phyloP scores from a whole-genome alignment of 1,139 yeast species.

The Saccharomyces uvarum region DNA sequence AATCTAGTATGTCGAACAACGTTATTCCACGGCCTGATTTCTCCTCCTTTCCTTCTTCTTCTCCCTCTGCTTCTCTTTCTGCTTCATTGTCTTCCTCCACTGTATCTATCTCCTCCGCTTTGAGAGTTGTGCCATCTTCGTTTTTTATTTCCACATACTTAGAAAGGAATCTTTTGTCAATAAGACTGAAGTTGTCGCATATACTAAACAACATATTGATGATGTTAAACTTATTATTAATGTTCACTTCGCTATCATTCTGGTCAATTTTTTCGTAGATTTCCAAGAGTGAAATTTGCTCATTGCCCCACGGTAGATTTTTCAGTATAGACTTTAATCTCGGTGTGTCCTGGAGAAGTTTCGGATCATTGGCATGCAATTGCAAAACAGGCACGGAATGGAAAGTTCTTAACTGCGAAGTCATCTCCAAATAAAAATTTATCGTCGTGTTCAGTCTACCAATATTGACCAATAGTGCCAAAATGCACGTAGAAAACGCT shows the following conservation, averaged over 20 bases:
- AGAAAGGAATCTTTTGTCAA: conserved; percentile 37
- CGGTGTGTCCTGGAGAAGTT: conserved; percentile 91
- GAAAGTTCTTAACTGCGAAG: conserved; percentile 82
- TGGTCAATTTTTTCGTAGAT: conserved; percentile 30
- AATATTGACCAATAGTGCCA: conserved; percentile 78
- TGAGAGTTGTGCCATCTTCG: background rate
- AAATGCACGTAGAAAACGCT: conserved; percentile 70
- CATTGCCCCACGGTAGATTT: conserved; percentile 44
- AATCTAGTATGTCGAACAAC: conserved; percentile 62
- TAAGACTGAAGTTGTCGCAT: conserved; percentile 53
- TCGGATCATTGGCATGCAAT: conserved; percentile 50
- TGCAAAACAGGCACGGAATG: conserved; percentile 91
- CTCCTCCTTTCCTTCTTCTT: conserved; percentile 6
- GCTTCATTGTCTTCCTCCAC: background rate
- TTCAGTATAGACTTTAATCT: conserved; percentile 81
- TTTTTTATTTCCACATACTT: conserved; percentile 21
- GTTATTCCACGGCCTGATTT: conserved; percentile 3
- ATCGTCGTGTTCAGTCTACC: conserved; percentile 94
- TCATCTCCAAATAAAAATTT: conserved; percentile 94
- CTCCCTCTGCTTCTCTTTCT: background rate
- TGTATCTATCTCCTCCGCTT: conserved; percentile 3
- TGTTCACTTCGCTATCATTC: conserved; percentile 15
- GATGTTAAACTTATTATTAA: conserved; percentile 38
- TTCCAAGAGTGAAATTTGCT: conserved; percentile 45
- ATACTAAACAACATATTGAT: conserved; percentile 69